These are phyloP conservation scores for Penicillium parvum DNA, from an alignment of 495 filamentous ascomycete species.

Conservation along the genomic window DNA sequence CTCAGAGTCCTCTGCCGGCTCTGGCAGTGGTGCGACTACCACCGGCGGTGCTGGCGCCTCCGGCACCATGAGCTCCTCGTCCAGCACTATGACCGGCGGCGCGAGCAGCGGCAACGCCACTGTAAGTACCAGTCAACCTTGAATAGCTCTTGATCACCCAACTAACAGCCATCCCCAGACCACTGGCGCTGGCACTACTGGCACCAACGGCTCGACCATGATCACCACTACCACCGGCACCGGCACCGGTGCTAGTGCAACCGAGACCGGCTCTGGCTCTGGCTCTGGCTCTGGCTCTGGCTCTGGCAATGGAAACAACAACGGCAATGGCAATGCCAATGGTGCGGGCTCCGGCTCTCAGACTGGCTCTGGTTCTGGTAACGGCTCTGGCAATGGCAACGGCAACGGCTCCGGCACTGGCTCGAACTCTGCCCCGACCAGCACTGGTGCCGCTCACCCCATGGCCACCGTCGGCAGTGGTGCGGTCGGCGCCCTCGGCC, in stretches of 20 bases:
- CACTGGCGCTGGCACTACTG: conserved; percentile 8
- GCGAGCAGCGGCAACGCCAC: not conserved
- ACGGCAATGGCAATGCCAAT: conserved; percentile 8
- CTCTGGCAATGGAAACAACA: not conserved
- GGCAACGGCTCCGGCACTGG: not conserved
- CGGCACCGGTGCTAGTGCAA: conserved; percentile 18
- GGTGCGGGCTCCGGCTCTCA: conserved; percentile 2
- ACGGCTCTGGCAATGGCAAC: too few relatives aligned
- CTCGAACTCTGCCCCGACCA: conserved; percentile 21
- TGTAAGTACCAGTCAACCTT: not conserved
- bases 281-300: conserved; percentile 8
- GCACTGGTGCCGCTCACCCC: conserved; percentile 29
- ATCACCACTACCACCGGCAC: conserved; percentile 13
- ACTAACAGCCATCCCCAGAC: conserved; percentile 3
- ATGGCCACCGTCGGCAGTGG: conserved; percentile 35
- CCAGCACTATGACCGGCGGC: conserved; percentile 11
- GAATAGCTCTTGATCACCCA: not conserved
- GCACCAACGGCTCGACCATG: conserved; percentile 2
- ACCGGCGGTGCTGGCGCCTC: conserved; percentile 14
- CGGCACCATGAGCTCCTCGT: conserved; percentile 10
- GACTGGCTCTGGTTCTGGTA: too few relatives aligned
- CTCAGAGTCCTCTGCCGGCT: conserved; percentile 9
- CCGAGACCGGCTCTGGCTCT: conserved; percentile 12
- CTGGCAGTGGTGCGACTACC: conserved; percentile 9
- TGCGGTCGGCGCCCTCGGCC: conserved; percentile 34